Evolutionary conservation across 1,139 yeast species (phyloP), one percentile per base, ranked within the genome.

Genomic region (Fermentozyma sake): DNA sequence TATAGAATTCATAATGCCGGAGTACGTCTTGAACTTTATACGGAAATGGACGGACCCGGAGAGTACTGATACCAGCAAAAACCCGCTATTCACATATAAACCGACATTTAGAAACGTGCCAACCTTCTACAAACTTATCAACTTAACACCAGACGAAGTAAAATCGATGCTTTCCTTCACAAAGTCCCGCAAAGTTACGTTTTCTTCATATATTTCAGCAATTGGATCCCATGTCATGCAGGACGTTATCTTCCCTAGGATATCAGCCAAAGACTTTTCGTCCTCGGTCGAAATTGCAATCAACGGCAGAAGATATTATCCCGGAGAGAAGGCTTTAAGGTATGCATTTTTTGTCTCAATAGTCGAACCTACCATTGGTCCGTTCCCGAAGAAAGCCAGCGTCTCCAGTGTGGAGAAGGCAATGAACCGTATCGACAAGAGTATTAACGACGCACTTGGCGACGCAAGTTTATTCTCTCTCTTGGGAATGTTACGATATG

Each of bases 231-330:
- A 44, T 12, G 33, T 50, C 10, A 39, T 58, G 17, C 52, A 48
- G 26, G 42, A 54, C n/a, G 37, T 48, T 0, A 32, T 55, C 3
- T 36, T 53, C 24, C 34, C 38, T 9, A 22, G 21, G 9, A 30
- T 44, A 5, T 30, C 38, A 17, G 14, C 14, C 2, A 23, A 24
- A 4, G 23, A 31, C 2, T 40, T 37, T 12, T 41, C 52, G 1
- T 31, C 42, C 7, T 24, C 28, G 4, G 16, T 41, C 5, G 18
- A 24, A 3, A 38, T 52, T 8, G 52, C 49, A 2, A 26, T 56
- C 12, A 39, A 48, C 18, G 64, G 61, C 3, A 43, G 66, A 26
- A 33, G 59, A 18, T 58, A 42, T 26, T 35, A 28, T 15, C 49
- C 55, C 0, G 39, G 40, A 7, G 18, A 16, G 7, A 27, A 38